phyloP scores from a whole-genome alignment of 768 basidiomycete species.

The Trametes villosa region DNA sequence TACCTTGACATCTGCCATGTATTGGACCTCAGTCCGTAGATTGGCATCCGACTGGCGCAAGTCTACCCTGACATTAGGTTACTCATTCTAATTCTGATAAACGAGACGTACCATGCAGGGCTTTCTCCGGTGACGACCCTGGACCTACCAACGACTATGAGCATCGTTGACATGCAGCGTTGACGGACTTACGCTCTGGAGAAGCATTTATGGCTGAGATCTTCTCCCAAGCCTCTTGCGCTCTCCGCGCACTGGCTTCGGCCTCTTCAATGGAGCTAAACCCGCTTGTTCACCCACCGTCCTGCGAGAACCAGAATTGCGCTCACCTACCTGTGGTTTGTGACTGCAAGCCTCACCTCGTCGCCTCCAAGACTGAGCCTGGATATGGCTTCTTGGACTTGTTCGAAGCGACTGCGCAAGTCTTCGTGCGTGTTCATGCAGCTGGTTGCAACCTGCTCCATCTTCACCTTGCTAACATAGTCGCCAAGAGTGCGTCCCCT shows the following conservation, averaged over 20 bases:
- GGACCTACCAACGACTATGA: conserved; percentile 4
- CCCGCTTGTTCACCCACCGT: conserved; percentile 1
- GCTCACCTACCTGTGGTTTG: conserved; percentile 49
- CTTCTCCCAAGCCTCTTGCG: conserved; percentile 62
- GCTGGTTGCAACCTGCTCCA: conserved; percentile 78
- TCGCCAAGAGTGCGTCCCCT: conserved; percentile 73
- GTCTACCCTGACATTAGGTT: conserved; percentile 38
- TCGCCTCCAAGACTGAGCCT: conserved; percentile 63
- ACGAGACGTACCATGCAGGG: conserved; percentile 16
- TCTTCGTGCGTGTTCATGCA: conserved; percentile 76
- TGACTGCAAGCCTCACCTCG: conserved; percentile 54
- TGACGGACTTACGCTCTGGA: conserved; percentile 51
- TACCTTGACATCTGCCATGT: conserved; percentile 53
- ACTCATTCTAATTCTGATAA: no score
- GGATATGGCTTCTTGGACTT: conserved; percentile 56
- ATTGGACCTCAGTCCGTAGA: conserved; percentile 63
- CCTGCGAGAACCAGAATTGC: background rate
- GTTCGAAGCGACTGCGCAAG: conserved; percentile 54
- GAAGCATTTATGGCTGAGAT: conserved; percentile 53
- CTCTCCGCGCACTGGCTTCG: conserved; percentile 54
- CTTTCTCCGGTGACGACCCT: conserved; percentile 18
- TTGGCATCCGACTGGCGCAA: conserved; percentile 64
- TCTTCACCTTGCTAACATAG: conserved; percentile 78
- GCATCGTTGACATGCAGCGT: conserved; percentile 33
- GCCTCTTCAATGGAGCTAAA: conserved; percentile 64